Evolutionary conservation across 2,329 filamentous ascomycete species (phyloP), one percentile per base, ranked within the genome.

Genomic region (Cladophialophora carrionii): DNA sequence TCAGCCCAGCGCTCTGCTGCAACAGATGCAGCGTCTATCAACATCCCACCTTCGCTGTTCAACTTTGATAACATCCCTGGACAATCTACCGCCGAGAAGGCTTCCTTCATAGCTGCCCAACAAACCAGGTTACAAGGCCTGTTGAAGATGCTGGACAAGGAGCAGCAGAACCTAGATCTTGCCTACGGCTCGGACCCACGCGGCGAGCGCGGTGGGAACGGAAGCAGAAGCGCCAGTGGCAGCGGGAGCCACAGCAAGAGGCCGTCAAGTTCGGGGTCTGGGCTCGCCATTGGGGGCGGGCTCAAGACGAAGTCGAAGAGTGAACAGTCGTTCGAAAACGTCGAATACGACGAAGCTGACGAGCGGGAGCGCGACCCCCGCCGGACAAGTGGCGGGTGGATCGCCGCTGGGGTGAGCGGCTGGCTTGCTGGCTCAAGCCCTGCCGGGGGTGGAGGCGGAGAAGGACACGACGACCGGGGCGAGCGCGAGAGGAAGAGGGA

Each of bases 321-420:
- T 76, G 92, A 96, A 75, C 86, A 85, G 22, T 94, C 96, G 72
- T 97, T 97, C 74, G 92, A 96, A 74, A 90, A 91, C 75, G 91
- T 96, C 71, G 90, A 95, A 68, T 87, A 88, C 37, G 90, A 93
- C 74, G 89, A 87, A 84, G 87, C 86, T 73, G 85, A 85, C 53
- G 65, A 61, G 32, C 66, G 53, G 17, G 63, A 54, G 43, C 58
- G 63, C 34, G 63, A 55, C 31, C 68, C 64, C n/a, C 57, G 67
- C 12, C 63, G 61, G n/a, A 67, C 69, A 10, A 69, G 69, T 54
- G 69, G 69, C 12, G 66, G 64, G 43, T 71, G 70, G 70, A 65
- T 69, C 3, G 63, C 65, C 31, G 53, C 62, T 10, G 66, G 63
- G 31, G 62, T 71, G 12, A 55, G 58, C 24, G 69, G 67, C 5